Evolutionary conservation across 2,329 filamentous ascomycete genomes (phyloP).

Genomic region (Aureobasidium subglaciale): DNA sequence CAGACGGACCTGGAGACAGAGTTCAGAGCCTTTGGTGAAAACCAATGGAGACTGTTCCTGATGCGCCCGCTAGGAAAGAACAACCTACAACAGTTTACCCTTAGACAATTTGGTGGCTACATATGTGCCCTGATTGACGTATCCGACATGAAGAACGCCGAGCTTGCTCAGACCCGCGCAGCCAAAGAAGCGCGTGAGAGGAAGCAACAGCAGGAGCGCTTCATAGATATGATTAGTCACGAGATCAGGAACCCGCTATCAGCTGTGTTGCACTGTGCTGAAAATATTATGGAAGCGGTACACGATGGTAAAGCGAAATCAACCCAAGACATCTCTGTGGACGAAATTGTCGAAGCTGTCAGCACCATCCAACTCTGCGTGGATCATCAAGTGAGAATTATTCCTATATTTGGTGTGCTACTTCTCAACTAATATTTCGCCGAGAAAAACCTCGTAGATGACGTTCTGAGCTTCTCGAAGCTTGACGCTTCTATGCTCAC

Average conservation of each 20-base stretch:
- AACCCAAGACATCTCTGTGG: conserved; percentile 18
- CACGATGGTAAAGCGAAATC: conserved; percentile 17
- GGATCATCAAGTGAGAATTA: conserved; percentile 29
- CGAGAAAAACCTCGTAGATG: conserved; percentile 32
- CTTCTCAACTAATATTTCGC: neutral
- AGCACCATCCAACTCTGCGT: conserved; percentile 37
- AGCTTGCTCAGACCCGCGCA: conserved; percentile 35
- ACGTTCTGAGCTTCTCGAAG: conserved; percentile 32
- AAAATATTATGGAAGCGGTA: conserved; percentile 33
- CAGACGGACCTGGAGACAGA: conserved; percentile 35
- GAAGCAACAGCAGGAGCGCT: conserved; percentile 40
- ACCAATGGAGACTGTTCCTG: conserved; percentile 36
- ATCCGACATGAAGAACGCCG: conserved; percentile 38
- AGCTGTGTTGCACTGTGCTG: conserved; percentile 36
- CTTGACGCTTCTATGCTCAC: conserved; percentile 27
- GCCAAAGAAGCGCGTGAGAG: conserved; percentile 37
- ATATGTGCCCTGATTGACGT: conserved; percentile 42
- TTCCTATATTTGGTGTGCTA: neutral
- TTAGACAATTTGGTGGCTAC: conserved; percentile 34
- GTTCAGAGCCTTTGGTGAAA: conserved; percentile 32
- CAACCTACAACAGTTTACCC: conserved; percentile 25
- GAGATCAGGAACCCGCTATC: conserved; percentile 32
- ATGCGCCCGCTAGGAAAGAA: conserved; percentile 37
- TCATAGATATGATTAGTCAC: conserved; percentile 40
- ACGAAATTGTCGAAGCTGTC: conserved; percentile 23